phyloP scores from a whole-genome alignment of 371 early-diverging fungal species.

The Sporodiniella umbellata region DNA sequence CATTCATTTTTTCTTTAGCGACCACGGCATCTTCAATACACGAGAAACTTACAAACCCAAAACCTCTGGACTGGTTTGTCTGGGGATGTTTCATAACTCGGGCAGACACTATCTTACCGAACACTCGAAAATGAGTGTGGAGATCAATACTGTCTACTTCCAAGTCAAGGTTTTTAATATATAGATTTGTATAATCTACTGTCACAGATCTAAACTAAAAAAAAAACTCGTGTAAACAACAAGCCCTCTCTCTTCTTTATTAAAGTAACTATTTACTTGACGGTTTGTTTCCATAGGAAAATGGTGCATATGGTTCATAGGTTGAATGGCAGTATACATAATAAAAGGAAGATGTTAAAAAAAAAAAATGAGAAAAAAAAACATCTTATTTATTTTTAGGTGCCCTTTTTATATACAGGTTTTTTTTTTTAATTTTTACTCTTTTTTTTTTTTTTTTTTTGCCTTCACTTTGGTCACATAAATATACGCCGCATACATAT shows the following conservation, averaged over 20 bases:
- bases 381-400: background rate
- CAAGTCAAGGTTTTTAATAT: constrained; percentile 53
- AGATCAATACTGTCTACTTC: constrained; percentile 45
- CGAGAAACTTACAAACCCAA: constrained; percentile 48
- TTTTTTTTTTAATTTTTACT: background rate
- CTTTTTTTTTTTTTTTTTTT: background rate
- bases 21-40: constrained; percentile 37
- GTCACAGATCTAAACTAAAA: background rate
- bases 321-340: constrained; percentile 12
- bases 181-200: constrained; percentile 44
- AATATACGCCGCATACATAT: too few species aligned
- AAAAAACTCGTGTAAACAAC: background rate
- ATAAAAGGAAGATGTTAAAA: background rate
- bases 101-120: constrained; percentile 51
- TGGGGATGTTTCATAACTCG: constrained; percentile 46
- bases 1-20: constrained; percentile 40
- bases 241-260: background rate
- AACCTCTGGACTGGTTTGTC: constrained; percentile 45
- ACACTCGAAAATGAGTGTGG: constrained; percentile 42
- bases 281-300: background rate
- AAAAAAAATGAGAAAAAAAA: background rate
- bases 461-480: background rate
- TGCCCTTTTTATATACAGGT: background rate
- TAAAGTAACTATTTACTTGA: background rate
- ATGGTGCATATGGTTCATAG: constrained; percentile 14